A percentile compares a stretch with the other conserved stretches of the same genome.
These are phyloP conservation scores for Boletus semigastroideus DNA, from an alignment of 1,284 basidiomycete species.

Conservation along the genomic window DNA sequence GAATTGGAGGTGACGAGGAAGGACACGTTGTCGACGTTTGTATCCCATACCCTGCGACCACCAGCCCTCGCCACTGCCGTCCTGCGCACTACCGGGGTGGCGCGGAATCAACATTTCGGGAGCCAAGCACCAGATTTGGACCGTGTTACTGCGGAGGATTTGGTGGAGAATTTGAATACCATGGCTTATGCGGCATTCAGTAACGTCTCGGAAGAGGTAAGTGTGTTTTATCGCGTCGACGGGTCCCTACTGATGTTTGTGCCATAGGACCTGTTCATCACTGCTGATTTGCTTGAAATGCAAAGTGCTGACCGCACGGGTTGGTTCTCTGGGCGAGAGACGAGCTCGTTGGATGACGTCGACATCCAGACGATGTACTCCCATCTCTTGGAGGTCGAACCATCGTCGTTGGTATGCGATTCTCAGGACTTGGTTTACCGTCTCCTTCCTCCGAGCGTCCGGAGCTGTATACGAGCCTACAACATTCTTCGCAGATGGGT, in stretches of 20 bases:
- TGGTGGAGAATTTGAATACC: slow-evolving; percentile 71
- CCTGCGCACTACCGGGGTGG: slow-evolving; percentile 28
- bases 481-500: slow-evolving; percentile 75
- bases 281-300: slow-evolving; percentile 73
- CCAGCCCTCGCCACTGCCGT: slow-evolving; percentile 32
- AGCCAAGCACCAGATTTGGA: slow-evolving; percentile 67
- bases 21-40: slow-evolving; percentile 48
- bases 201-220: slow-evolving; percentile 74
- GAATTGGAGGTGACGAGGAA: slow-evolving; percentile 45
- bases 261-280: slow-evolving; percentile 66
- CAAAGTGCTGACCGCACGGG: slow-evolving; percentile 75
- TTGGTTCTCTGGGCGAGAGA: slow-evolving; percentile 68
- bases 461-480: slow-evolving; percentile 73
- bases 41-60: slow-evolving; percentile 62
- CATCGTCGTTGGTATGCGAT: slow-evolving; percentile 68
- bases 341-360: slow-evolving; percentile 49
- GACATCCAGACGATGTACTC: slow-evolving; percentile 77
- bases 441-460: slow-evolving; percentile 67
- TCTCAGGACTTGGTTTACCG: slow-evolving; percentile 69
- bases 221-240: not conserved
- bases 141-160: slow-evolving; percentile 59
- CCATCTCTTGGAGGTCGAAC: slow-evolving; percentile 66
- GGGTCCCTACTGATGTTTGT: slow-evolving; percentile 7
- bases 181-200: slow-evolving; percentile 72
- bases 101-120: slow-evolving; percentile 44